Evolutionary conservation across 2,329 filamentous ascomycete species (phyloP).

Genomic region (Orbilia oligospora): DNA sequence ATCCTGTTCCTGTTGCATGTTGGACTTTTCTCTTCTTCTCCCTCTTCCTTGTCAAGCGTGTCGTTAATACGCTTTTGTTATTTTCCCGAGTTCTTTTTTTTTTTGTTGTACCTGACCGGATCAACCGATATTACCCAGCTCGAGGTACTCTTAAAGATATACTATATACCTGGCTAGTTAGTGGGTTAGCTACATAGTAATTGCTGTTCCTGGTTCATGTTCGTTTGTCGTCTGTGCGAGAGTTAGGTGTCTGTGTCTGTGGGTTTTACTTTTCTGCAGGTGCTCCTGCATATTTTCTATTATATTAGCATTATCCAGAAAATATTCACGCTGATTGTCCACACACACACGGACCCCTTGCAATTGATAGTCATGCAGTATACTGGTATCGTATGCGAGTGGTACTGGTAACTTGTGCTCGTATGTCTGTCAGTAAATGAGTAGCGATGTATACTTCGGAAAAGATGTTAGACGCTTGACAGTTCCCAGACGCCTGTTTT

Average conservation of each 20-base stretch:
- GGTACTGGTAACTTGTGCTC: not conserved
- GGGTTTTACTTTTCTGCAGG: constrained; percentile 36
- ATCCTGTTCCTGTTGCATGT: constrained; percentile 29
- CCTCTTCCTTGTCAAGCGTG: not conserved
- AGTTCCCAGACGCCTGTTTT: constrained; percentile 40
- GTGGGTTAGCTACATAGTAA: too few species aligned
- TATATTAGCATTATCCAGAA: constrained; percentile 35
- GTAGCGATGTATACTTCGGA: not conserved
- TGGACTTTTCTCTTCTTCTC: constrained; percentile 12
- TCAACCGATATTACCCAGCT: not conserved
- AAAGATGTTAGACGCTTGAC: constrained; percentile 49
- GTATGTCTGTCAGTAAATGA: not conserved
- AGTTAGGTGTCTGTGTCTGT: constrained; percentile 29
- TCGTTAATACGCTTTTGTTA: constrained; percentile 10
- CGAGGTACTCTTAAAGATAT: too few species aligned
- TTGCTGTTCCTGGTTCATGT: constrained; percentile 36
- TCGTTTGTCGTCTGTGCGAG: constrained; percentile 31
- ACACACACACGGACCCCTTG: constrained; percentile 3
- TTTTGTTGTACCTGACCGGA: constrained; percentile 42
- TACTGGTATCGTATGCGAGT: not conserved
- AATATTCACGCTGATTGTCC: constrained; percentile 33
- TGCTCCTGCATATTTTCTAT: constrained; percentile 18
- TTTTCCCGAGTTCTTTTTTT: constrained; percentile 15
- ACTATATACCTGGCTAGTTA: too few species aligned
- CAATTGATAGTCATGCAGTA: not conserved